Base-by-base conservation (phyloP, 2,329 filamentous ascomycete species). In the Gliomastix tumulicola region DNA sequence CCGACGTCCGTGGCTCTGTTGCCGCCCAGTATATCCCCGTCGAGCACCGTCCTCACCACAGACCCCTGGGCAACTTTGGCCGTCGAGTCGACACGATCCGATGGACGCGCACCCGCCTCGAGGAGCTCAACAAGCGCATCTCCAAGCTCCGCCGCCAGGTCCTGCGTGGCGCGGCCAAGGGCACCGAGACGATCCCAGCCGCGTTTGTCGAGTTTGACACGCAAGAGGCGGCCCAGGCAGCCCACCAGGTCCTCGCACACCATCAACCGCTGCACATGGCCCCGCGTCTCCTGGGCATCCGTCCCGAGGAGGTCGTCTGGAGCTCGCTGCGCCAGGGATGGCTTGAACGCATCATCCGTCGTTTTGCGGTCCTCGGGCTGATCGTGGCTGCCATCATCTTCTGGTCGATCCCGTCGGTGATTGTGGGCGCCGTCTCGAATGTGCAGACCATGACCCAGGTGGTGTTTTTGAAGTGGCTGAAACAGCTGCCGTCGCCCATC, bases 61-160 rank as follows among this genome's bases (percentile, higher is more conserved):
- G 69, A 1, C 64, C 73, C 6, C 58, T 92, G 17, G 76, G 74
- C 13, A 69, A 85, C 32, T 74, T 89, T 46, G 85, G 88, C 47
- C 82, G 88, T 54, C 92, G 94, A 58, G 89, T 96, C 13, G 92
- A 98, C 62, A 92, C 88, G 0, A 96, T 98, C 57, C 79, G 90
- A 43, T 96, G 85, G 84, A 84, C 80, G 44, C 84, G 92, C 35
- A 68, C 71, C 2, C 51, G 61, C 5, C 49, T 68, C 3, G 56
- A 58, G 19, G 53, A 63, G 3, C 48, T 68, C 12, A 66, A 64
- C 32, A 41, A 52, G 0, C 54, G 61, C 13, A 66, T 68, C 21
- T 57, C 49, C 42, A 84, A 94, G 57, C 76, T 96, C 36, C 76
- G 82, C 44, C 37, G 38, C 15, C 36, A 27, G 8, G 27, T 40